Conservation (phyloP, 495 filamentous ascomycete genomes). For the Podospora pseudopauciseta region DNA sequence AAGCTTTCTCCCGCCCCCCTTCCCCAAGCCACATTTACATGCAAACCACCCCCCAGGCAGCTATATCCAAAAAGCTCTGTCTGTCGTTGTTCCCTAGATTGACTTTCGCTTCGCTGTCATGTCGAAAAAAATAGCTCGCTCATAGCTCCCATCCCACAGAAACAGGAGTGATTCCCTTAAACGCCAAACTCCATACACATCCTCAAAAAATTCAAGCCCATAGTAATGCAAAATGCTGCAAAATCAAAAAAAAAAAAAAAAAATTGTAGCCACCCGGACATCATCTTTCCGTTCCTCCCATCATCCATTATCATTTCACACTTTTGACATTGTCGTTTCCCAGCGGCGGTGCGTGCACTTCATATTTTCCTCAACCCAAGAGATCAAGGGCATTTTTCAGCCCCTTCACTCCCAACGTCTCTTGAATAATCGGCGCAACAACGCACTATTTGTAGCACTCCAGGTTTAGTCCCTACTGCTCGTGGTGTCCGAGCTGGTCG, state of each 20-base stretch:
- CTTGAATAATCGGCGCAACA: too few species aligned
- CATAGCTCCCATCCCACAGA: neutral
- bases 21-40: neutral
- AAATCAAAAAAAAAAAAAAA: neutral
- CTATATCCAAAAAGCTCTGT: too few species aligned
- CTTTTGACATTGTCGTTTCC: neutral
- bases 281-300: neutral
- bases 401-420: too few species aligned
- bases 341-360: too few species aligned
- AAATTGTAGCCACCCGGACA: neutral
- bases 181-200: neutral
- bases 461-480: constrained; percentile 10
- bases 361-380: neutral
- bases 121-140: neutral
- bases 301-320: neutral
- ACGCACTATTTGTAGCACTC: too few species aligned
- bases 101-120: neutral
- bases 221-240: neutral
- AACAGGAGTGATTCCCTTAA: neutral
- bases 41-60: neutral
- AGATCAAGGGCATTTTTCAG: neutral
- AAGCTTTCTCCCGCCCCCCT: neutral
- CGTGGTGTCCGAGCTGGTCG: constrained; percentile 31
- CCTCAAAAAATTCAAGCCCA: neutral
- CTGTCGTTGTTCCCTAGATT: too few species aligned